phyloP scores from a whole-genome alignment of 768 basidiomycete species.

The Ramaria rubella region DNA sequence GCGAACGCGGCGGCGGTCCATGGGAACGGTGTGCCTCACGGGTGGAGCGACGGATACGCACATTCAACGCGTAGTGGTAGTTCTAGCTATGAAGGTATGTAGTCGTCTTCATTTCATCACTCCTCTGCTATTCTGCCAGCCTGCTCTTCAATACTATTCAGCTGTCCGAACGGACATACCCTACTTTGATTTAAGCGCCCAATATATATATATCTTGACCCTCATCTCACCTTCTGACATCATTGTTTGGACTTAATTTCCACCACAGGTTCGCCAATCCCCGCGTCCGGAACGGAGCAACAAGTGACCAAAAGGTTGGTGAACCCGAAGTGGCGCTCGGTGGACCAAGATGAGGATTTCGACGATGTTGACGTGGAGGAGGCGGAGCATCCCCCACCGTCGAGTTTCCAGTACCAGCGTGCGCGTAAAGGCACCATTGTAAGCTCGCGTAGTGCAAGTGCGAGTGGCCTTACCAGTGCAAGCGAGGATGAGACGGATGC shows the following conservation, averaged over 20 bases:
- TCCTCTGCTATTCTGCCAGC: neutral
- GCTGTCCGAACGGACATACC: neutral
- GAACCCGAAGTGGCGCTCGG: neutral
- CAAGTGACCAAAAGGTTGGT: slow-evolving; percentile 19
- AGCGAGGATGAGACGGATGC: slow-evolving; percentile 43
- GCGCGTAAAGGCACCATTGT: neutral
- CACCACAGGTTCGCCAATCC: slow-evolving; percentile 44
- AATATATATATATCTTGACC: neutral
- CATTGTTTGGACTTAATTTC: slow-evolving; percentile 45
- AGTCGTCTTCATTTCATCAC: neutral
- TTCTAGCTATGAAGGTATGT: slow-evolving; percentile 7
- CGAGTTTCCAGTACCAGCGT: neutral
- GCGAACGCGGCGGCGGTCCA: neutral
- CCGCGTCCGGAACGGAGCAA: slow-evolving; percentile 59
- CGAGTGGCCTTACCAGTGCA: slow-evolving; percentile 41
- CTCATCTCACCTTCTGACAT: slow-evolving; percentile 26
- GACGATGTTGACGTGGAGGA: slow-evolving; percentile 60
- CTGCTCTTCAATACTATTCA: no score
- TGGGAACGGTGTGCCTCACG: neutral
- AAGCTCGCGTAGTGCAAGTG: slow-evolving; percentile 7
- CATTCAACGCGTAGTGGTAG: neutral
- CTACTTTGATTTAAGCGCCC: neutral
- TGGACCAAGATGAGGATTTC: slow-evolving; percentile 32
- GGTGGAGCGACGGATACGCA: neutral
- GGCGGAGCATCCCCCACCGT: slow-evolving; percentile 27